Percentiles rank a stretch among this genome's conserved stretches.
Conservation (phyloP, 345 rosid species). For the Hibiscus mutabilis region DNA sequence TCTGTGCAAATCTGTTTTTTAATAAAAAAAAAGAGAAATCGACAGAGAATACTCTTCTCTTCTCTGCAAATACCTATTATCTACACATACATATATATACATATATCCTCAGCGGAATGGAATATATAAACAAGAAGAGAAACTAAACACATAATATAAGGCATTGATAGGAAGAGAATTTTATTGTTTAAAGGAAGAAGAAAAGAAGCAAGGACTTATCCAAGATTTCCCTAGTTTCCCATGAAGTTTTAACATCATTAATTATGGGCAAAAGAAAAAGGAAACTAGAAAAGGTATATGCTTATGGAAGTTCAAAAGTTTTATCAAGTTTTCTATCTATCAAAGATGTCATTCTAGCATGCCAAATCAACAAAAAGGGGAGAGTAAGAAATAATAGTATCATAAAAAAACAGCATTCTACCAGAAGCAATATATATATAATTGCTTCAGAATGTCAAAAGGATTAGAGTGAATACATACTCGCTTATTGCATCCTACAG, state of each 20-base stretch:
- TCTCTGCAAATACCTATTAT: no score
- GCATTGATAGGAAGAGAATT: background rate
- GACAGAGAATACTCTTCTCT: no score
- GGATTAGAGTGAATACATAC: constrained; percentile 31
- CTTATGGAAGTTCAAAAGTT: constrained; percentile 1
- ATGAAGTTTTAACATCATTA: background rate
- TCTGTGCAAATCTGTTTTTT: no score
- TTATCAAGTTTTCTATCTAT: background rate
- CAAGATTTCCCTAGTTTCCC: background rate
- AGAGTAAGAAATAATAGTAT: background rate
- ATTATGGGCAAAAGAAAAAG: background rate
- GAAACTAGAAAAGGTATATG: background rate
- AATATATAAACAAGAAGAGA: background rate
- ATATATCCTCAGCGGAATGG: background rate
- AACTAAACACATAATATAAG: background rate
- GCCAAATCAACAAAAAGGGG: background rate
- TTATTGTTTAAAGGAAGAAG: background rate
- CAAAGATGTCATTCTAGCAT: constrained; percentile 1
- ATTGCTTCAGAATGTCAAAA: background rate
- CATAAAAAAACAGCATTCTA: background rate
- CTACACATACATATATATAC: background rate
- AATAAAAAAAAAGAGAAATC: no score
- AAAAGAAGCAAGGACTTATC: background rate
- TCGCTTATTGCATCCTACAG: constrained; percentile 74
- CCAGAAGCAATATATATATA: background rate